A percentile compares a stretch with the other conserved stretches of the same genome.
phyloP scores from a whole-genome alignment of 192 early-diverging fungal species.

The Coemansia pectinata region DNA sequence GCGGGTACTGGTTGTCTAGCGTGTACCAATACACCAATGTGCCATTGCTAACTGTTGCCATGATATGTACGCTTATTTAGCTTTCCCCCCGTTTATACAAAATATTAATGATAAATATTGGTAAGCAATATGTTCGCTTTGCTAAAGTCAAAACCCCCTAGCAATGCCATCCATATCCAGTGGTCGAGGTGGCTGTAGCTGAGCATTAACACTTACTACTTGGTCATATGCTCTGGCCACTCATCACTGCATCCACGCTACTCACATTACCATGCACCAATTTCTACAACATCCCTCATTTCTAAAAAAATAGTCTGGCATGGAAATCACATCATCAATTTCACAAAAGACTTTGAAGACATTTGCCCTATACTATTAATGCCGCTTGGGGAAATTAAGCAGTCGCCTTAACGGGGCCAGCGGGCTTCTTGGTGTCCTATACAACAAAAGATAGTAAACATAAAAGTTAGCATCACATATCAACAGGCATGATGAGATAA shows the following conservation, averaged over 20 bases:
- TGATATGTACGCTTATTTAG: not conserved
- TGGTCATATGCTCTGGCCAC: not conserved
- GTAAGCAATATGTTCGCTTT: not conserved
- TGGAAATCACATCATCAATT: slow-evolving; percentile 1
- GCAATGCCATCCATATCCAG: not conserved
- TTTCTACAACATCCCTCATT: not conserved
- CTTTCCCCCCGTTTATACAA: not conserved
- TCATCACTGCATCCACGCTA: not conserved
- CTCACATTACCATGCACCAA: not conserved
- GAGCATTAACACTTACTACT: slow-evolving; percentile 5
- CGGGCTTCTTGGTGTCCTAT: slow-evolving; percentile 65
- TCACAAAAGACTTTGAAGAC: slow-evolving; percentile 3
- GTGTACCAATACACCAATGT: slow-evolving; percentile 51
- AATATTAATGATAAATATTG: not conserved
- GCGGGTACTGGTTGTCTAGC: slow-evolving; percentile 44
- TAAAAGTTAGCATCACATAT: not conserved
- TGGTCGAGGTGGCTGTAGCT: not conserved
- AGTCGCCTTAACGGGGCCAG: slow-evolving; percentile 30
- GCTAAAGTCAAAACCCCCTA: not conserved
- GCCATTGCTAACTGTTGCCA: slow-evolving; percentile 16
- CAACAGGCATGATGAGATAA: not conserved
- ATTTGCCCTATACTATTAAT: slow-evolving; percentile 8
- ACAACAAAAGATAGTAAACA: slow-evolving; percentile 14
- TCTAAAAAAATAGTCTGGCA: not conserved
- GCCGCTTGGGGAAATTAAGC: slow-evolving; percentile 19